Percentiles rank a stretch among this genome's conserved stretches.
phyloP scores from a whole-genome alignment of 169 alveolate species.

The Plasmodium gonderi region DNA sequence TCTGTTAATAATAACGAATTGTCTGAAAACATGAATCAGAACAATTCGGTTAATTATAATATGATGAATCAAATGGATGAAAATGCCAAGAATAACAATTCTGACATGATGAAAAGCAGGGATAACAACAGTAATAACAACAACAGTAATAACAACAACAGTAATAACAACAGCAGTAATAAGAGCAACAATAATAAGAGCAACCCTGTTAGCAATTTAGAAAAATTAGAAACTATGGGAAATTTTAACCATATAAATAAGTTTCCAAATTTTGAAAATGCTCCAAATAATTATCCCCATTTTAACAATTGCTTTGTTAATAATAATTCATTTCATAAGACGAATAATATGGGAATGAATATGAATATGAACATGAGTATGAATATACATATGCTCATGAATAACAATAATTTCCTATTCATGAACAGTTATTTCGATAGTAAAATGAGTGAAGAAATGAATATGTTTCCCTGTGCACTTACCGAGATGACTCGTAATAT shows the following conservation, averaged over 20 bases:
- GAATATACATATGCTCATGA: not conserved
- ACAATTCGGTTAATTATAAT: not conserved
- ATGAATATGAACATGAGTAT: not conserved
- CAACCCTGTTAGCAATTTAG: no score
- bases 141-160: no score
- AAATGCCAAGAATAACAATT: not conserved
- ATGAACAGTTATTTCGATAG: not conserved
- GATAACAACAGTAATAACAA: not conserved
- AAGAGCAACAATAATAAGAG: no score
- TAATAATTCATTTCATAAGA: not conserved
- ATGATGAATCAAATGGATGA: not conserved
- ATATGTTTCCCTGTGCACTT: not conserved
- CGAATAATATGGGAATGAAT: not conserved
- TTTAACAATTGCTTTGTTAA: not conserved
- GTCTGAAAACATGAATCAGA: not conserved
- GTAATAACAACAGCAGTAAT: no score
- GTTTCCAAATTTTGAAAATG: not conserved
- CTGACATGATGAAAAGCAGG: not conserved
- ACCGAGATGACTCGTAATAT: not conserved
- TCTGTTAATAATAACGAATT: not conserved
- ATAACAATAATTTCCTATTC: not conserved
- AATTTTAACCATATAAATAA: not conserved
- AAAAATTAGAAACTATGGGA: not conserved
- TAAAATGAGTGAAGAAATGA: constrained; percentile 5
- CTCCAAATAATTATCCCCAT: not conserved